Conservation (phyloP, 1,284 basidiomycete genomes). For the Phellopilus nigrolimitatus region DNA sequence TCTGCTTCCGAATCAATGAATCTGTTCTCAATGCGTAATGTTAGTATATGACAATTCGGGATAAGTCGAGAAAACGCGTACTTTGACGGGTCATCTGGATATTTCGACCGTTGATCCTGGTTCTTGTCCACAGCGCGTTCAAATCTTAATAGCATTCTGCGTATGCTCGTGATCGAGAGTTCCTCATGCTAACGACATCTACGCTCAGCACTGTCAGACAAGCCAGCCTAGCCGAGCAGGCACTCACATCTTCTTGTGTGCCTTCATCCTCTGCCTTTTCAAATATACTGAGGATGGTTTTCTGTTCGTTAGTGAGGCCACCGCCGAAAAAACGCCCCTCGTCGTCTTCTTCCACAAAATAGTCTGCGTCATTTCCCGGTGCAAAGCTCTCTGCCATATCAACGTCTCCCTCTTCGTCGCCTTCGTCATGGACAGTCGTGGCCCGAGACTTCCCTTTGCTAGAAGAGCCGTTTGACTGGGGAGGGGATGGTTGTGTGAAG, state of each 20-base stretch:
- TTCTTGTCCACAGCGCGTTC: constrained; percentile 91
- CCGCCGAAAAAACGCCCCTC: constrained; percentile 93
- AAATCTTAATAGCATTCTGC: constrained; percentile 74
- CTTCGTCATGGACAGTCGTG: constrained; percentile 52
- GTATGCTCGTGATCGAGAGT: constrained; percentile 65
- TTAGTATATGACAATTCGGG: not conserved
- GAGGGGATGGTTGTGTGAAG: constrained; percentile 23
- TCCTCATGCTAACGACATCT: constrained; percentile 48
- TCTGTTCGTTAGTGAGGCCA: constrained; percentile 85
- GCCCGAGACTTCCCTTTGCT: constrained; percentile 39
- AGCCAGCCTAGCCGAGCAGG: constrained; percentile 19
- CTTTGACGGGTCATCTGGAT: constrained; percentile 87
- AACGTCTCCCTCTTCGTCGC: constrained; percentile 41
- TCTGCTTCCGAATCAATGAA: constrained; percentile 99
- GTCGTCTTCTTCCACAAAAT: constrained; percentile 85
- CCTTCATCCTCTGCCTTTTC: constrained; percentile 64
- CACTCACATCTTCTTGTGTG: constrained; percentile 56
- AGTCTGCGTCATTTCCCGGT: constrained; percentile 82
- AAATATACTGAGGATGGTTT: constrained; percentile 87
- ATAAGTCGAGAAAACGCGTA: constrained; percentile 33
- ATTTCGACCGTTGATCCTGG: constrained; percentile 90
- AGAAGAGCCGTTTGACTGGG: constrained; percentile 12
- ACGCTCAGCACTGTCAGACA: constrained; percentile 29
- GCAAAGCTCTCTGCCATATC: constrained; percentile 56
- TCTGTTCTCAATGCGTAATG: constrained; percentile 37